Base-by-base conservation (phyloP, 208 protist species). In the Leptomonas seymouri region DNA sequence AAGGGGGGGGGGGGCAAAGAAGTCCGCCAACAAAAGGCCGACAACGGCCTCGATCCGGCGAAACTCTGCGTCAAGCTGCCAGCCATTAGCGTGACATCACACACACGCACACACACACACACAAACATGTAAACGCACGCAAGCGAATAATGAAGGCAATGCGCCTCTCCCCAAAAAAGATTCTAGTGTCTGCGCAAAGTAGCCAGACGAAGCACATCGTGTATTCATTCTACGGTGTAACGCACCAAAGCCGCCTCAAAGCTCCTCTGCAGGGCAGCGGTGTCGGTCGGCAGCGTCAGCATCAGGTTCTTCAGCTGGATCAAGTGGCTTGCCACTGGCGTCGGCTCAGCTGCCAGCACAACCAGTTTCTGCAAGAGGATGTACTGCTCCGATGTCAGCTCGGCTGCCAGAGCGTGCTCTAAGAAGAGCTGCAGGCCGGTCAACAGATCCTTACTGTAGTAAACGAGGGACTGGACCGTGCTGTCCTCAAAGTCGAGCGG, bases 221-320 rank as follows among this genome's bases (percentile, higher is more conserved):
- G 3, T 41, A 2, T 5, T 54, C 64, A 67, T 41, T 28, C 41
- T n/a, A 59, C 42, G 12, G 57, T 31, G 63, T 83, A 73, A 63
- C 72, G 72, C 50, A 50, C 55, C 15, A 90, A 64, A 4, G 78
- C 81, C 3, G 76, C 61, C 30, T 84, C 66, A 60, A 84, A 82
- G 41, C 81, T 82, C 21, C 78, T 59, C 34, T 62, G 69, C 25
- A 92, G 80, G 27, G 82, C 64, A 7, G 57, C 58, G 18, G 83
- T 68, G 63, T 91, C 76, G 15, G 64, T 78, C 16, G 85, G 80
- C 34, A 96, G 70, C 21, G 78, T 70, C 21, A 63, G 58, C 77
- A 96, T 91, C 50, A 86, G 58, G 59, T 86, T 85, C 39, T 87
- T 87, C 48, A 93, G 71, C 50, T 93, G 84, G 28, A 96, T 80